A percentile compares a stretch with the other conserved stretches of the same genome.
phyloP scores from a whole-genome alignment of 2,329 filamentous ascomycete genomes.

The Aureobasidium uvarum region DNA sequence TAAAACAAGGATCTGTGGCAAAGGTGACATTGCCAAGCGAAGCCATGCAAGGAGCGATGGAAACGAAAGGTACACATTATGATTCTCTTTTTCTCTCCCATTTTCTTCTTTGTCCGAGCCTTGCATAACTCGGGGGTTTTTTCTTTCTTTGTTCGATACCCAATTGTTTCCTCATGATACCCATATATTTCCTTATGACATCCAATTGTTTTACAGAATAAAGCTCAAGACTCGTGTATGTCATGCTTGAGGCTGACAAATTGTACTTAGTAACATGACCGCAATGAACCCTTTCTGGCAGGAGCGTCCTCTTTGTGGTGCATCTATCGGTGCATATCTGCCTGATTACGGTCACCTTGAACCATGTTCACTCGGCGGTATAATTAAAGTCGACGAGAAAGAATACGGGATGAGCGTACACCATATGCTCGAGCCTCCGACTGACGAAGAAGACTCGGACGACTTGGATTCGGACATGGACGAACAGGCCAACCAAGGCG shows the following conservation, averaged over 20 bases:
- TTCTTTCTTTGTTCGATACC: slow-evolving; percentile 23
- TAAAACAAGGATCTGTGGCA: slow-evolving; percentile 5
- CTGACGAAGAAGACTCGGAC: slow-evolving; percentile 52
- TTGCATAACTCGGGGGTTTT: not conserved
- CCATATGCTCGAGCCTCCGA: slow-evolving; percentile 78
- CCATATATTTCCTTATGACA: slow-evolving; percentile 1
- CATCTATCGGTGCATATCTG: slow-evolving; percentile 83
- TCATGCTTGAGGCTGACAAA: slow-evolving; percentile 24
- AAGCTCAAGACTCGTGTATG: slow-evolving; percentile 10
- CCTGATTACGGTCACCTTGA: slow-evolving; percentile 80
- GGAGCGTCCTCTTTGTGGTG: slow-evolving; percentile 74
- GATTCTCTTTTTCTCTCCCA: not conserved
- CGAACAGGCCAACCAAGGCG: slow-evolving; percentile 35
- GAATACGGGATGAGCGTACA: slow-evolving; percentile 95
- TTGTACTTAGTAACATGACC: slow-evolving; percentile 19
- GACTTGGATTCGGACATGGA: slow-evolving; percentile 47
- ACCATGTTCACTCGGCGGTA: slow-evolving; percentile 85
- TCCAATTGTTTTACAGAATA: not conserved
- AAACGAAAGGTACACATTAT: slow-evolving; percentile 29
- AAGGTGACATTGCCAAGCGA: slow-evolving; percentile 33
- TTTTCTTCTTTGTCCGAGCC: not conserved
- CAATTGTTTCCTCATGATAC: slow-evolving; percentile 5
- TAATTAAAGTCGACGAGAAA: slow-evolving; percentile 74
- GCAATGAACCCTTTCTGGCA: slow-evolving; percentile 70
- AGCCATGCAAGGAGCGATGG: slow-evolving; percentile 29